Percentiles rank a stretch among this genome's conserved stretches.
These are phyloP conservation scores for Penstemon eatonii DNA, from an alignment of 257 asterid genomes.

Conservation along the genomic window DNA sequence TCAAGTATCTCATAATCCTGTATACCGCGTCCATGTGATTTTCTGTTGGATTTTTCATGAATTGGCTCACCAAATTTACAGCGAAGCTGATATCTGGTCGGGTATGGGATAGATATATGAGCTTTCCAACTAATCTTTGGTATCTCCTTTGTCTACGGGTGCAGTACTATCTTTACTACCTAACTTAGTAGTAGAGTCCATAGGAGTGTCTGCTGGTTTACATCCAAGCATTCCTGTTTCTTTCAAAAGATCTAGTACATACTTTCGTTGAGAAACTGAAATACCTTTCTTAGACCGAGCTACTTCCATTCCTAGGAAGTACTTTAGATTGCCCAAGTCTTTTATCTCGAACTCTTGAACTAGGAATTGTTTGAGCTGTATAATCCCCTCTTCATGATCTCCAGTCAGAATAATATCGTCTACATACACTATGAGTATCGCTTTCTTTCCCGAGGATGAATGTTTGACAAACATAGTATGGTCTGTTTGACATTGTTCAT, in stretches of 20 bases:
- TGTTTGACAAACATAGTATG: background rate
- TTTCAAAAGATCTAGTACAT: background rate
- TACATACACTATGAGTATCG: background rate
- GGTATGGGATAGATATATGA: too few relatives aligned
- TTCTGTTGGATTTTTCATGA: background rate
- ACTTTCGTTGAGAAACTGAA: background rate
- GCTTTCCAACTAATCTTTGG: too few relatives aligned
- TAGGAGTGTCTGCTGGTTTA: too few relatives aligned
- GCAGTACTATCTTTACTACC: too few relatives aligned
- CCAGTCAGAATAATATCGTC: background rate
- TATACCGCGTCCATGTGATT: background rate
- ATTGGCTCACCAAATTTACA: background rate
- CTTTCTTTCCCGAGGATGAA: background rate
- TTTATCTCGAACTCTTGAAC: too few relatives aligned
- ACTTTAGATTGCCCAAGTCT: too few relatives aligned
- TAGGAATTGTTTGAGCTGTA: background rate
- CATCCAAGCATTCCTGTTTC: too few relatives aligned
- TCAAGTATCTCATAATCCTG: background rate
- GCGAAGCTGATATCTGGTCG: too few relatives aligned
- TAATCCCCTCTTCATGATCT: too few relatives aligned
- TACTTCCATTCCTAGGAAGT: too few relatives aligned
- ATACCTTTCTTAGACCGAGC: too few relatives aligned
- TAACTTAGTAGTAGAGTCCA: background rate
- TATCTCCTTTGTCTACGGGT: too few relatives aligned
- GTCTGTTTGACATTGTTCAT: background rate